Evolutionary conservation across 164 flowering plant species (phyloP), one percentile per base, ranked within the genome.

Genomic region (Chloranthus sessilifolius): DNA sequence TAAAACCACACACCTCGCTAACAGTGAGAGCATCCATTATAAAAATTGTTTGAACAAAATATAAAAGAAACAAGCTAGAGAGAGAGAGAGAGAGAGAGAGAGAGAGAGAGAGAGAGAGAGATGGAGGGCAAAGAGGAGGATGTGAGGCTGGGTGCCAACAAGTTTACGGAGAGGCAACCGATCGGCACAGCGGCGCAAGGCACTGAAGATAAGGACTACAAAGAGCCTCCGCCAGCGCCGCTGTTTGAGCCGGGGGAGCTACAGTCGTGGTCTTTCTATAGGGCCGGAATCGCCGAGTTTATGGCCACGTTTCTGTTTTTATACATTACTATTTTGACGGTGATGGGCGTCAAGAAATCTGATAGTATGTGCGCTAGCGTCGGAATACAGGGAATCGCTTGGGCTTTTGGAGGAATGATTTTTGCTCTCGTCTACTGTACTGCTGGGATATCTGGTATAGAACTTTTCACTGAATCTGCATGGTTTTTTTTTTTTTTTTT

Each of bases 201-300:
- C 54, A 17, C n/a, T n/a, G 56, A 69, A 11, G 76, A 68, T 53
- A 76, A 65, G 58, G 83, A 80, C 65, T 81, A 81, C 74, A 67
- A 26, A 33, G 75, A 76, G 53, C 73, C 81, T 9, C 74, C 75
- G 4, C 56, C 81, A 0, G 78, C 81, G 5, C 87, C 83, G 0
- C 47, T 76, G 33, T 74, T 68, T 26, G 81, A 76, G 58, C 70
- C 78, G 6, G 63, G 61, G 0, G 87, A 81, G 65, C 44, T 81
- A 16, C 36, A 41, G 0, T 74, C 79, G 10, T 81, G 87, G 87
- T 75, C 86, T n/a, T 88, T 88, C 41, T 85, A 82, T 74, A 65
- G 96, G 52, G 96, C 96, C 12, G 96, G 96, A 7, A 82, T 87
- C 15, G 96, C 92, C 6, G 95, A 84, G 72, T 84, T 87, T 60